Conservation (phyloP, 176 grass and related monocot genomes). For the Hordeum marinum region DNA sequence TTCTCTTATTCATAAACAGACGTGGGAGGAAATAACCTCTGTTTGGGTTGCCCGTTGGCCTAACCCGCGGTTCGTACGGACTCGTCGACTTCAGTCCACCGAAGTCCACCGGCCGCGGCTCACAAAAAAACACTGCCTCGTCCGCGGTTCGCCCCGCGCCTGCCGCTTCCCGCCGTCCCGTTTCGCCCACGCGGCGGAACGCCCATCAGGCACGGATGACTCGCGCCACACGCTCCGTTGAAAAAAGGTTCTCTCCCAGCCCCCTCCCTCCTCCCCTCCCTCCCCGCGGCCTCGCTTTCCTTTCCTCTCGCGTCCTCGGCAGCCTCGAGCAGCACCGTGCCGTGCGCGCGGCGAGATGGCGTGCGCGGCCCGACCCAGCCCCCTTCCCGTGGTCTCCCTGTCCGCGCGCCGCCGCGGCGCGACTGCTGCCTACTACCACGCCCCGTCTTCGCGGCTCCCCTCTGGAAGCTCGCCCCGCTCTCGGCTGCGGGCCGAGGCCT, state of each 20-base stretch:
- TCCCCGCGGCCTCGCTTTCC: not conserved
- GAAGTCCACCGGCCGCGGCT: no score
- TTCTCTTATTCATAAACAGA: no score
- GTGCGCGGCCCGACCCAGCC: conserved; percentile 8
- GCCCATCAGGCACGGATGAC: not conserved
- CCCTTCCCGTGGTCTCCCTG: conserved; percentile 10
- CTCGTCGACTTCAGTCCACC: no score
- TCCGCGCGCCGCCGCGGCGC: conserved; percentile 2
- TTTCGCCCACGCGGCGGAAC: conserved; percentile 44
- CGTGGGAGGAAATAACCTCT: no score
- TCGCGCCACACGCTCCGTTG: not conserved
- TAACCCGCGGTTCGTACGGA: no score
- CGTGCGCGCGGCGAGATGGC: conserved; percentile 15
- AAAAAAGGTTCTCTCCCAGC: not conserved
- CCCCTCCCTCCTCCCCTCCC: not conserved
- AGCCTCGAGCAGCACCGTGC: not conserved
- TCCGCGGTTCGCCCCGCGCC: no score
- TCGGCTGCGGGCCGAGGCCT: conserved; percentile 35
- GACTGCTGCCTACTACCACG: not conserved
- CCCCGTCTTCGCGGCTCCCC: not conserved
- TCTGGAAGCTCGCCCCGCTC: not conserved
- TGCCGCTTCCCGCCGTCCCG: not conserved
- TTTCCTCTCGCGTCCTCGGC: not conserved
- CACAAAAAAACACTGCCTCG: no score
- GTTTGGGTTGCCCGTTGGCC: no score